A percentile compares a stretch with the other conserved stretches of the same genome.
Evolutionary conservation across 2,329 filamentous ascomycete species (phyloP).

Genomic region (Knoxdaviesia capensis): DNA sequence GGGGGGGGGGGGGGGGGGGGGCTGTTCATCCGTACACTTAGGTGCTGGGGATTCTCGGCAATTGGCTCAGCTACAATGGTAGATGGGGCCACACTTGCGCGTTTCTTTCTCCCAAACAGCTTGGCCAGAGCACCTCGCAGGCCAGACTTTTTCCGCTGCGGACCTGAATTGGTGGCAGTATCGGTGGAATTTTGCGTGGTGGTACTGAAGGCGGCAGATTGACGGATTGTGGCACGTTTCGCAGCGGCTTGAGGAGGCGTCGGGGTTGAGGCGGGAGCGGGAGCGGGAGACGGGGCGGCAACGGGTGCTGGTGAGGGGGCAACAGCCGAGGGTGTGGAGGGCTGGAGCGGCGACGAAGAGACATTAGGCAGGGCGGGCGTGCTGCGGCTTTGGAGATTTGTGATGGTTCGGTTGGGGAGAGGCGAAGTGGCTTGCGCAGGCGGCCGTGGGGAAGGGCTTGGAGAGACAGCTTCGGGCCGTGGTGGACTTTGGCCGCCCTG

Average conservation of each 20-base stretch:
- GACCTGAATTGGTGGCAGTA: slow-evolving; percentile 11
- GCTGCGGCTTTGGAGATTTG: too few relatives aligned
- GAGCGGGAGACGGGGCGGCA: neutral
- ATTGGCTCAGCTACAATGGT: too few relatives aligned
- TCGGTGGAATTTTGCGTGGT: slow-evolving; percentile 14
- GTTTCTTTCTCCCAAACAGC: slow-evolving; percentile 37
- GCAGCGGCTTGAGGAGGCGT: slow-evolving; percentile 9
- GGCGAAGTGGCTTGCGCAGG: too few relatives aligned
- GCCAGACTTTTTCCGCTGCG: slow-evolving; percentile 35
- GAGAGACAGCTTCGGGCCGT: too few relatives aligned
- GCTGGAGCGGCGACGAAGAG: too few relatives aligned
- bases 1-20: too few relatives aligned
- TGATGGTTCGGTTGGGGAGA: too few relatives aligned
- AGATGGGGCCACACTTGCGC: slow-evolving; percentile 7
- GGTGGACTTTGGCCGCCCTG: too few relatives aligned
- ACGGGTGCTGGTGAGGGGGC: slow-evolving; percentile 4
- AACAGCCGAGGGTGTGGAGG: too few relatives aligned
- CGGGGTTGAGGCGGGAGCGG: slow-evolving; percentile 3
- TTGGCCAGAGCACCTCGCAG: slow-evolving; percentile 33
- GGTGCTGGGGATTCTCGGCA: neutral
- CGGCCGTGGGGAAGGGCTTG: too few relatives aligned
- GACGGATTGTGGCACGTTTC: slow-evolving; percentile 15
- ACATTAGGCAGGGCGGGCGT: too few relatives aligned
- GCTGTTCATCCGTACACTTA: neutral
- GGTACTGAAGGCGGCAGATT: slow-evolving; percentile 24